These are phyloP conservation scores for Trichoderma sp. DNA, from an alignment of 2,329 filamentous ascomycete genomes.

Conservation along the genomic window DNA sequence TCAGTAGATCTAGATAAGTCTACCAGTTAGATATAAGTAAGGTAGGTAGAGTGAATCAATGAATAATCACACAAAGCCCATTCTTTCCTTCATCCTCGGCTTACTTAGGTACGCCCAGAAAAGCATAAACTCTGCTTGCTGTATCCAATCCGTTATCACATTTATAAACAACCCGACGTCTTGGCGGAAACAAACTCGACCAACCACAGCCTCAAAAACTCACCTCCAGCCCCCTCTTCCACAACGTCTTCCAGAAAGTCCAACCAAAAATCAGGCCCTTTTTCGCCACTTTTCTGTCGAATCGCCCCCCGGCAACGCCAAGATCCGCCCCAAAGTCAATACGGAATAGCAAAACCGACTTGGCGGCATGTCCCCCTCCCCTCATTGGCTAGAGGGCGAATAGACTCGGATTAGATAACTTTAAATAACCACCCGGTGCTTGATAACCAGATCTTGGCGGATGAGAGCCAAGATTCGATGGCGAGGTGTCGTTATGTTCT, in stretches of 20 bases:
- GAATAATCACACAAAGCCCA: neutral
- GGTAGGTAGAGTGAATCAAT: neutral
- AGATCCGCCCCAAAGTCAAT: neutral
- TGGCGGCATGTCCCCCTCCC: neutral
- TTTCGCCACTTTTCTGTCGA: neutral
- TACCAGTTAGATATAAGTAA: neutral
- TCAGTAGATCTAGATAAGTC: neutral
- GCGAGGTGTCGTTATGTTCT: neutral
- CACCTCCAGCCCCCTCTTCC: neutral
- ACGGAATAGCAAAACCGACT: neutral
- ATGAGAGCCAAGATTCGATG: neutral
- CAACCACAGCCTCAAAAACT: neutral
- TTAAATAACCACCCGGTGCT: neutral
- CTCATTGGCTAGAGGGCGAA: neutral
- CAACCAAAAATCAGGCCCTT: neutral
- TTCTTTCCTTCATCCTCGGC: neutral
- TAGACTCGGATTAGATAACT: neutral
- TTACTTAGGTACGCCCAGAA: neutral
- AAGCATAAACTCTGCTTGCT: neutral
- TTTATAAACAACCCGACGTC: neutral
- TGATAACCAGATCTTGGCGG: neutral
- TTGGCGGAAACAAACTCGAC: neutral
- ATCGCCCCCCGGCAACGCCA: neutral
- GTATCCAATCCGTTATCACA: neutral
- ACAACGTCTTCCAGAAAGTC: neutral